A percentile compares a stretch with the other conserved stretches of the same genome.
phyloP scores from a whole-genome alignment of 2,329 filamentous ascomycete genomes.

The Biscogniauxia marginata region DNA sequence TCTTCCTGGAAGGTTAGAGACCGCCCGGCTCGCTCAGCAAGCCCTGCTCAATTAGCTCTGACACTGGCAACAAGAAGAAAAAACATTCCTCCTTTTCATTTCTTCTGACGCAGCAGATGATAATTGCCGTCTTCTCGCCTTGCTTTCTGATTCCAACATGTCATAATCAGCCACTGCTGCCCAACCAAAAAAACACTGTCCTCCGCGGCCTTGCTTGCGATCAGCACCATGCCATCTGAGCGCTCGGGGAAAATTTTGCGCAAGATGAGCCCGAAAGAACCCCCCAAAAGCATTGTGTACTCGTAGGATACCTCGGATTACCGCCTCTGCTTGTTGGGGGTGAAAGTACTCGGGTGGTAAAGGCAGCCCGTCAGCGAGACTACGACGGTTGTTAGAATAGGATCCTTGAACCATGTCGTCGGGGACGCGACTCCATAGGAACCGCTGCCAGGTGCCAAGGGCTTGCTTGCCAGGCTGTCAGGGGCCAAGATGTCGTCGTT shows the following conservation, averaged over 20 bases:
- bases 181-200: constrained; percentile 9
- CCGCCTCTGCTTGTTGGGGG: neutral
- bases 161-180: constrained; percentile 6
- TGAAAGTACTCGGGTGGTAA: neutral
- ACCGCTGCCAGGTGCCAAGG: constrained; percentile 18
- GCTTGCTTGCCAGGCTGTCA: neutral
- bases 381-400: constrained; percentile 15
- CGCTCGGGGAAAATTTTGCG: constrained; percentile 13
- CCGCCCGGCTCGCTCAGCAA: constrained; percentile 10
- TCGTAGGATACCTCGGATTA: neutral
- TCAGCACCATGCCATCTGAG: constrained; percentile 6
- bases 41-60: constrained; percentile 1
- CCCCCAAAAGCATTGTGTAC: neutral
- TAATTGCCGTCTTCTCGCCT: neutral
- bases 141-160: neutral
- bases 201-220: constrained; percentile 10
- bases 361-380: constrained; percentile 6
- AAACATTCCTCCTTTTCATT: neutral
- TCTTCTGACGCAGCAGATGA: neutral
- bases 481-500: constrained; percentile 37
- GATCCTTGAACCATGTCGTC: constrained; percentile 44
- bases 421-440: constrained; percentile 21
- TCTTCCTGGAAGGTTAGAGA: neutral
- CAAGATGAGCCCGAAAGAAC: constrained; percentile 1
- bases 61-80: neutral